Evolutionary conservation across 192 early-diverging fungal species (phyloP), one percentile per base, ranked within the genome.

Genomic region (Dimargaris xerosporica): DNA sequence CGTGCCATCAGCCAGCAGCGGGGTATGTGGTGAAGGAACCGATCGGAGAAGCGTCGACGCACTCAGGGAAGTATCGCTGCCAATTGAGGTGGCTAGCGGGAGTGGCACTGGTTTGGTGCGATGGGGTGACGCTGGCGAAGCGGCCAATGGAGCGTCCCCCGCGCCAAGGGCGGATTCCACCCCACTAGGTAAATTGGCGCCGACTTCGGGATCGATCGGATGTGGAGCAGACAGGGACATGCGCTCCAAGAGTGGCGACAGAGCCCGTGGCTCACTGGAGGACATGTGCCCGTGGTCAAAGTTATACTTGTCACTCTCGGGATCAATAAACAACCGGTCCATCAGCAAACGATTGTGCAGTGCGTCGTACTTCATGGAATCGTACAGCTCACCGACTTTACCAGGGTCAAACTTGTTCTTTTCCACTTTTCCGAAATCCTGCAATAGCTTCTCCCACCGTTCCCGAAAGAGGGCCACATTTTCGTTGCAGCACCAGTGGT

Each of bases 311-410:
- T 21, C 23, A n/a, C 50, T 52, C 5, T 60, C 58, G 58, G 30
- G 58, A n/a, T 39, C 42, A 21, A 74, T 73, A 66, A 85, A 87
- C 46, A 82, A 86, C 54, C 78, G 79, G 48, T 92, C 84, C 26
- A 91, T 64, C 67, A 94, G 95, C 30, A 73, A 69, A 23, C 94
- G 82, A 67, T 98, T 98, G 67, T 98, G 95, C 48, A 98, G 68
- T n/a, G 94, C 84, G 64, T 98, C 95, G 64, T 93, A 96, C 66
- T 98, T 98, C 25, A 96, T 71, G 39, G 93, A 93, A 67, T 98
- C 95, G 66, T 96, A 95, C 7, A 98, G 75, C 65, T 94, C 90
- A 16, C 91, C 91, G 7, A 91, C 83, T 67, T 92, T 92, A 39
- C 89, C 87, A 0, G 92, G 89, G 62, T 88, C 85, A 66, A 80